Evolutionary conservation across 306 rosid species (phyloP).

Genomic region (Clitoria ternatea): DNA sequence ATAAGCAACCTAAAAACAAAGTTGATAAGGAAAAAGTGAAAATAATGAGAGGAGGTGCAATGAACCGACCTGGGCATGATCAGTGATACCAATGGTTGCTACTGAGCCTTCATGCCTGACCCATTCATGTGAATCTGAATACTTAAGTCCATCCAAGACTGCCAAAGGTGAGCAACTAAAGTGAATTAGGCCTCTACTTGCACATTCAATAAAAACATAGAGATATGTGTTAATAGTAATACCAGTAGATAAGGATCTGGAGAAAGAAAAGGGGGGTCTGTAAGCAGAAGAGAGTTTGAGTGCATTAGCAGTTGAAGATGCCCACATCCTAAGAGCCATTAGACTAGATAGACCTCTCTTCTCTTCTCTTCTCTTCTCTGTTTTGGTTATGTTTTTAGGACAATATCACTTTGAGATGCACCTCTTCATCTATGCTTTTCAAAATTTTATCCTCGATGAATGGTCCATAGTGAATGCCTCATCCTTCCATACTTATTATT

Average conservation of each 20-base stretch:
- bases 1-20: too few species aligned
- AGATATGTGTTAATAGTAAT: background rate
- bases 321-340: conserved; percentile 97
- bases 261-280: conserved; percentile 54
- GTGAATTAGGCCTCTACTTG: background rate
- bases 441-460: conserved; percentile 60
- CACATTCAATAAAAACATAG: background rate
- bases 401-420: background rate
- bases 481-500: conserved; percentile 43
- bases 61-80: conserved; percentile 81
- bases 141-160: conserved; percentile 96
- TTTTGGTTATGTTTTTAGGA: background rate
- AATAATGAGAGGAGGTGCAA: background rate
- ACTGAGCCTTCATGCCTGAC: conserved; percentile 91
- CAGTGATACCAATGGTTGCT: conserved; percentile 83
- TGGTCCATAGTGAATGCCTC: conserved; percentile 63
- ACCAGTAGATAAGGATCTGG: conserved; percentile 88
- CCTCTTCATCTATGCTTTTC: conserved; percentile 13
- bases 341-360: background rate
- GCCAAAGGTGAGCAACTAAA: background rate
- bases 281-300: conserved; percentile 67
- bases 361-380: background rate
- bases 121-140: conserved; percentile 96
- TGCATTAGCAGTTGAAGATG: conserved; percentile 90
- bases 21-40: too few species aligned